phyloP scores from a whole-genome alignment of 1,139 yeast genomes.

The Debaryomyces udenii region DNA sequence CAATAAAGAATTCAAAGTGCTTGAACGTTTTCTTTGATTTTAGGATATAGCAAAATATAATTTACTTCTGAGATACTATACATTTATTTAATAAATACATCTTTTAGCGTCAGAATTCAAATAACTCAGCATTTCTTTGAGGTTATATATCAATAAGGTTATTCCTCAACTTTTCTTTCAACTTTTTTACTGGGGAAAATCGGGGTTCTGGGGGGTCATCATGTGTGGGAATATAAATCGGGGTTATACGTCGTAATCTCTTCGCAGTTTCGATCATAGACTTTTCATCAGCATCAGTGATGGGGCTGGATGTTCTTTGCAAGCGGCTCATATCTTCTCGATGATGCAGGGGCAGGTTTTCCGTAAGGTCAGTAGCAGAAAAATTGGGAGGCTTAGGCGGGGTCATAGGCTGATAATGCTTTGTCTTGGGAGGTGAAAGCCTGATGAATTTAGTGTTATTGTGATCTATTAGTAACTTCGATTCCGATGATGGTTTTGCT shows the following conservation, averaged over 20 bases:
- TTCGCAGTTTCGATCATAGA: constrained; percentile 43
- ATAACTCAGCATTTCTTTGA: not conserved
- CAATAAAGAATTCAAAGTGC: constrained; percentile 21
- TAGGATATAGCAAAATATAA: no score
- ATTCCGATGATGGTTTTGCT: not conserved
- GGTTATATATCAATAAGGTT: constrained; percentile 9
- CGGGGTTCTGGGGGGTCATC: constrained; percentile 31
- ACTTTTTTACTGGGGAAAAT: constrained; percentile 36
- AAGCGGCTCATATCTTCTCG: not conserved
- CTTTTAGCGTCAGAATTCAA: no score
- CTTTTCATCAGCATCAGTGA: constrained; percentile 19
- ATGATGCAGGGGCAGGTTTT: not conserved
- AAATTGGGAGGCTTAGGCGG: constrained; percentile 42
- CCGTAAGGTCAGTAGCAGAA: constrained; percentile 9
- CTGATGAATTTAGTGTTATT: constrained; percentile 11
- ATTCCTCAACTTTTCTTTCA: constrained; percentile 27
- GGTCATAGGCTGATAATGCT: constrained; percentile 10
- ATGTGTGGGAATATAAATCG: constrained; percentile 42
- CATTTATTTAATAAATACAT: no score
- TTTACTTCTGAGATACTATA: no score
- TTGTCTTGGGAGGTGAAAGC: constrained; percentile 19
- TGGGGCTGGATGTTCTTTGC: not conserved
- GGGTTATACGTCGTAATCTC: constrained; percentile 38
- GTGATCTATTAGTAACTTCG: constrained; percentile 2
- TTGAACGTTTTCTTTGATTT: no score